Percentiles rank a stretch among this genome's conserved stretches.
Conservation (phyloP, 257 asterid species). For the Galeopsis tetrahit region DNA sequence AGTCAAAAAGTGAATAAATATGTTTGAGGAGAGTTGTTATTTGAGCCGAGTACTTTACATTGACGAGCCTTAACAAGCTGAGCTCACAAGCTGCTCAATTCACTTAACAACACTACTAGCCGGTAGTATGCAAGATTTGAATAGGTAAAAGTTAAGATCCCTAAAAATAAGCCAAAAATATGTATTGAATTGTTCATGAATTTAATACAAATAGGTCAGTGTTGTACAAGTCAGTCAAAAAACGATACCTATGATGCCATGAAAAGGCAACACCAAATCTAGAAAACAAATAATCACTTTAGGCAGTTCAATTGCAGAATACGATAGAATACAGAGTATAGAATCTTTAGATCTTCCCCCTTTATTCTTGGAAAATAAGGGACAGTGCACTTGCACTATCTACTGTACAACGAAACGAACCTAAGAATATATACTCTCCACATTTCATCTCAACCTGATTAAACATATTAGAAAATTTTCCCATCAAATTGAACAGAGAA, state of each 20-base stretch:
- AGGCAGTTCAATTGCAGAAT: conserved; percentile 26
- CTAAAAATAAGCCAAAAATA: conserved; percentile 8
- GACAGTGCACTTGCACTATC: conserved; percentile 31
- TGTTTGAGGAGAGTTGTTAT: too few relatives aligned
- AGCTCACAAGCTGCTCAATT: too few relatives aligned
- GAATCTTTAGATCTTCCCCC: conserved; percentile 29
- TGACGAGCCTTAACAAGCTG: too few relatives aligned
- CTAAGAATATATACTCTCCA: conserved; percentile 32
- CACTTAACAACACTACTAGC: not conserved
- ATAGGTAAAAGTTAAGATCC: not conserved
- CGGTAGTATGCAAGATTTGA: not conserved
- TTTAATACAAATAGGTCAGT: not conserved
- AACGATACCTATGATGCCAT: not conserved
- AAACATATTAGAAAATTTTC: conserved; percentile 16
- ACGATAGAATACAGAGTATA: conserved; percentile 23
- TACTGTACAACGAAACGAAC: conserved; percentile 35
- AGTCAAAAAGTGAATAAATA: not conserved
- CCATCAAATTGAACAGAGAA: conserved; percentile 23
- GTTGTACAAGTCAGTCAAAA: conserved; percentile 8
- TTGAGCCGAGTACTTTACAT: too few relatives aligned
- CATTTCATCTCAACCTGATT: conserved; percentile 34
- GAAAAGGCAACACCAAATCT: conserved; percentile 8
- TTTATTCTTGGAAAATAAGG: conserved; percentile 31
- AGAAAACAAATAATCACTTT: not conserved
- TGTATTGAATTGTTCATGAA: conserved; percentile 22